Evolutionary conservation across 2,329 filamentous ascomycete species (phyloP), one percentile per base, ranked within the genome.

Genomic region (Neonectria coccinea): DNA sequence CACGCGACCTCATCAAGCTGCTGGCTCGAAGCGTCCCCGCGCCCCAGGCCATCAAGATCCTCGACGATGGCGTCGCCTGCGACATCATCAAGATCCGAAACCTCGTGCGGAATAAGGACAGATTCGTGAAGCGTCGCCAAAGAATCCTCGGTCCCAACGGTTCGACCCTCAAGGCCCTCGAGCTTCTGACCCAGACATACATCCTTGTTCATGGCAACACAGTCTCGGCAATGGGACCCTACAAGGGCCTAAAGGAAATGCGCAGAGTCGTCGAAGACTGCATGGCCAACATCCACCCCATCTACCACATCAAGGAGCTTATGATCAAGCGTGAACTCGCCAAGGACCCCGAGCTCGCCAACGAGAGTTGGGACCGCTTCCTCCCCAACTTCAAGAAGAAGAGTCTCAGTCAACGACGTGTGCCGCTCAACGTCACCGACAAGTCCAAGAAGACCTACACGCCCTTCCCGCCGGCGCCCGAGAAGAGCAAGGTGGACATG

Each of bases 401-500:
- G 76, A 95, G 91, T 60, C 86, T 98, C 70, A 94, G 89, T 82
- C 94, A 94, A 83, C 87, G 96, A 70, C 88, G 89, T 71, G 89
- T 90, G 73, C 97, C 96, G 0, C 88, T 88, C 84, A 93, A 92
- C 75, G 90, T 99, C 77, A 93, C 88, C 58, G 94, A 99, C 84
- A 99, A 99, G 87, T 81, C 84, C 77, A 97, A 95, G 87, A 98
- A 97, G 87, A 81, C 85, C 12, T 99, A 97, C 85, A 99, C 97
- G 70, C 95, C 96, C 10, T 99, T 99, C 89, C 96, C 96, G 53
- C 96, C 96, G 7, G 88, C 94, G 47, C 94, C 94, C 70, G 95
- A 99, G 86, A 97, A 97, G 92, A 97, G 94, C 88, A 99, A 98
- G 88, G 88, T 99, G 73, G 96, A 99, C 81, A 82, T 94, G 80